Conservation (phyloP, 495 filamentous ascomycete species). For the Lepraria neglecta region DNA sequence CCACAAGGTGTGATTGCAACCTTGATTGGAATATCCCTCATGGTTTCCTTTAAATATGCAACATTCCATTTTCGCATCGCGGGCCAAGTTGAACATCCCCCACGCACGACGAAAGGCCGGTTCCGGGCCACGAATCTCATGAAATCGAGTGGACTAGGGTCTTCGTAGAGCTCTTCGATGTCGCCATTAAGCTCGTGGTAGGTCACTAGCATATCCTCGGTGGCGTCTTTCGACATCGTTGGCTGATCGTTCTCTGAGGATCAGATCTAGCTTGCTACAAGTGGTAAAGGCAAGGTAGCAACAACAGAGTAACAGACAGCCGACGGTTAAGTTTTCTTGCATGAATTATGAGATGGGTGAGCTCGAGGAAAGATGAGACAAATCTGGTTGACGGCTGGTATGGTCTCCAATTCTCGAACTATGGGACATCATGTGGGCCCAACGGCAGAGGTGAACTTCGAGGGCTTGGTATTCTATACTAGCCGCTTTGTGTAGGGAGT, state of each 20-base stretch:
- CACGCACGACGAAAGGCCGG: conserved; percentile 60
- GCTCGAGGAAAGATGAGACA: no score
- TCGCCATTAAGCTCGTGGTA: conserved; percentile 63
- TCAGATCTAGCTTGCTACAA: not conserved
- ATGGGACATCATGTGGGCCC: no score
- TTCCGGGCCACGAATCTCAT: conserved; percentile 62
- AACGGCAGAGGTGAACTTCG: no score
- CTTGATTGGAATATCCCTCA: conserved; percentile 51
- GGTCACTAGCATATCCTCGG: conserved; percentile 11
- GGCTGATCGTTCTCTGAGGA: not conserved
- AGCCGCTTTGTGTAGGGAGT: no score
- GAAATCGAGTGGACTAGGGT: conserved; percentile 66
- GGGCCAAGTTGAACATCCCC: conserved; percentile 51
- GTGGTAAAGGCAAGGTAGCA: not conserved
- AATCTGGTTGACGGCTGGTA: no score
- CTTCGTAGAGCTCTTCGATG: conserved; percentile 52
- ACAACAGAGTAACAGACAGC: not conserved
- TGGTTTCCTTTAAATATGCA: conserved; percentile 43
- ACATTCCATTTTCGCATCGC: conserved; percentile 55
- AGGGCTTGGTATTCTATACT: no score
- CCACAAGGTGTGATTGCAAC: conserved; percentile 66
- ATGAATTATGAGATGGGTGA: no score
- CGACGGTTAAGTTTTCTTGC: no score
- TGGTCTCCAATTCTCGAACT: no score
- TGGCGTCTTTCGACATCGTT: conserved; percentile 1